Conservation (phyloP, 1,284 basidiomycete genomes). For the Ceratobasidium sp. region DNA sequence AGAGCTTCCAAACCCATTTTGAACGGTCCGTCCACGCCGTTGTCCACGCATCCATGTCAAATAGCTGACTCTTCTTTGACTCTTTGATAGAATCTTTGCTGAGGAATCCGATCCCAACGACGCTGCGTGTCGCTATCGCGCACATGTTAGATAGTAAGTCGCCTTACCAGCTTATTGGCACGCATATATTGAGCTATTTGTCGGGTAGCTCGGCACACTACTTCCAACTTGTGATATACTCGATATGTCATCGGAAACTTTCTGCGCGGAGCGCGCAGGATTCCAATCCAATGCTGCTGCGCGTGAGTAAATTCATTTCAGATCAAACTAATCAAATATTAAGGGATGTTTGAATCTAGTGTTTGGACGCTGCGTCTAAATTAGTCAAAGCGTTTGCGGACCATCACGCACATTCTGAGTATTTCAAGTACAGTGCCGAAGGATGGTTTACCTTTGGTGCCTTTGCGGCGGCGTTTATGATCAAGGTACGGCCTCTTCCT, state of each 20-base stretch:
- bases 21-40: slow-evolving; percentile 8
- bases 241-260: slow-evolving; percentile 1
- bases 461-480: slow-evolving; percentile 37
- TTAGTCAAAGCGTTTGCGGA: slow-evolving; percentile 34
- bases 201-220: slow-evolving; percentile 22
- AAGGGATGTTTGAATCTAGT: not conserved
- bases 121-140: slow-evolving; percentile 17
- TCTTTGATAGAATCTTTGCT: slow-evolving; percentile 14
- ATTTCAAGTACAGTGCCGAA: slow-evolving; percentile 38
- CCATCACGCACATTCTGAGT: slow-evolving; percentile 31
- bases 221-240: slow-evolving; percentile 38
- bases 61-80: not conserved
- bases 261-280: not conserved
- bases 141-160: slow-evolving; percentile 30
- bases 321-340: not conserved
- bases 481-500: slow-evolving; percentile 15
- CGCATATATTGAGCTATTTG: slow-evolving; percentile 20
- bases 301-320: slow-evolving; percentile 1
- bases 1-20: slow-evolving; percentile 15
- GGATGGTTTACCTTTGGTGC: slow-evolving; percentile 42
- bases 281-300: not conserved
- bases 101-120: slow-evolving; percentile 7
- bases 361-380: slow-evolving; percentile 26
- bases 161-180: no score
- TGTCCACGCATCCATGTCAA: not conserved